Base-by-base conservation (phyloP, 2,329 filamentous ascomycete species). In the Magnaporthiopsis rhizophila region DNA sequence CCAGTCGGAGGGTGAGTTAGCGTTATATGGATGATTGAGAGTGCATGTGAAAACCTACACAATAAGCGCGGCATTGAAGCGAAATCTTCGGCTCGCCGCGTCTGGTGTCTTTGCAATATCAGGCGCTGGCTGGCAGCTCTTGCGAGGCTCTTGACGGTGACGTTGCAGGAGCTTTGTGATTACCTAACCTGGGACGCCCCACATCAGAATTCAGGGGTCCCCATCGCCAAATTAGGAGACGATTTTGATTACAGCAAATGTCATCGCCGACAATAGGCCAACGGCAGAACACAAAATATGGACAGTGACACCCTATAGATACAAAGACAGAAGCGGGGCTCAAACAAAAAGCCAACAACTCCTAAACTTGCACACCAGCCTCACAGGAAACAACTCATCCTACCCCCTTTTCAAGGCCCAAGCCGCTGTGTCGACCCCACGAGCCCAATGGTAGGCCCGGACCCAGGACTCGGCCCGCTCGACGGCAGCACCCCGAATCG, bases 401-500 rank as follows among this genome's bases (percentile, higher is more conserved):
- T n/a, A 30, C 11, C 58, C 30, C 58, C 8, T 45, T 34, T 63
- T 84, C 76, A 92, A 62, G 89, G 83, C 1, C 90, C 89, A 58
- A 92, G 77, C 67, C 90, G 83, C 74, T 92, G 89, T 30, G 82
- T 83, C 62, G 80, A 83, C 24, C 84, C 86, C 59, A 90, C 79
- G 65, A 90, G 83, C 64, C 86, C 86, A 69, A 89, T 79, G 1
- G 82, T 79, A 21, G 82, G 74, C 67, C 79, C 77, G 8, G 77
- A 73, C 50, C 75, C 70, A 24, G 76, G 73, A 8, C 58, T 38
- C 64, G 75, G 73, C 57, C 72, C 72, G 68, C 71, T 80, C 1
- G 86, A 83, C 2, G 93, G 94, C 65, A 98, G 79, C 18, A 97
- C 90, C 2, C 94, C 94, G 71, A 96, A 97, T 63, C 94, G 84